Conservation (phyloP, 441 rosid genomes). For the Omphalea diandra region DNA sequence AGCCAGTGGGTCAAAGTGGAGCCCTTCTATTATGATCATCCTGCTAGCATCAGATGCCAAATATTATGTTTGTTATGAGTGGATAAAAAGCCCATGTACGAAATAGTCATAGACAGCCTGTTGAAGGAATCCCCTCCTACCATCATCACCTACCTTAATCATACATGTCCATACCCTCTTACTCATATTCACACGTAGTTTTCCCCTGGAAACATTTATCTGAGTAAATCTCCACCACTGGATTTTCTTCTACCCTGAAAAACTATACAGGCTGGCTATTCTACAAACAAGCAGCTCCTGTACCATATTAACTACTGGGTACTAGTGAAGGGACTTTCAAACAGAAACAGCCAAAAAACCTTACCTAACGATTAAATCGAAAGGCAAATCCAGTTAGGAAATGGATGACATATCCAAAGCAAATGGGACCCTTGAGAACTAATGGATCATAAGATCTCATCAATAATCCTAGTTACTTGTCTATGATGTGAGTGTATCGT, state of each 20-base stretch:
- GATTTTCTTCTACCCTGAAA: neutral
- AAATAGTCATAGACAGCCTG: slow-evolving; percentile 26
- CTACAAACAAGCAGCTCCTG: neutral
- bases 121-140: slow-evolving; percentile 27
- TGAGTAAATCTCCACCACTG: neutral
- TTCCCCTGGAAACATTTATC: neutral
- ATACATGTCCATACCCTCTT: neutral
- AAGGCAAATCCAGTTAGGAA: neutral
- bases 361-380: slow-evolving; percentile 16
- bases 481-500: neutral
- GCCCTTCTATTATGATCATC: slow-evolving; percentile 17
- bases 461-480: neutral
- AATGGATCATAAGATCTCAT: neutral
- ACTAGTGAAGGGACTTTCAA: slow-evolving; percentile 11
- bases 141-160: slow-evolving; percentile 30
- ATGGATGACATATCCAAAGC: neutral
- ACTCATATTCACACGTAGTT: neutral
- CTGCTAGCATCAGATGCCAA: slow-evolving; percentile 17
- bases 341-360: slow-evolving; percentile 12
- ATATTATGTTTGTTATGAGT: slow-evolving; percentile 18
- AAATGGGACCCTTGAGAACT: slow-evolving; percentile 10
- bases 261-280: slow-evolving; percentile 4
- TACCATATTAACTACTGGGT: neutral
- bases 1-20: slow-evolving; percentile 27
- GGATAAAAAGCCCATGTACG: slow-evolving; percentile 15